Base-by-base conservation (phyloP, 2,329 filamentous ascomycete species). In the Penicillium sp. region DNA sequence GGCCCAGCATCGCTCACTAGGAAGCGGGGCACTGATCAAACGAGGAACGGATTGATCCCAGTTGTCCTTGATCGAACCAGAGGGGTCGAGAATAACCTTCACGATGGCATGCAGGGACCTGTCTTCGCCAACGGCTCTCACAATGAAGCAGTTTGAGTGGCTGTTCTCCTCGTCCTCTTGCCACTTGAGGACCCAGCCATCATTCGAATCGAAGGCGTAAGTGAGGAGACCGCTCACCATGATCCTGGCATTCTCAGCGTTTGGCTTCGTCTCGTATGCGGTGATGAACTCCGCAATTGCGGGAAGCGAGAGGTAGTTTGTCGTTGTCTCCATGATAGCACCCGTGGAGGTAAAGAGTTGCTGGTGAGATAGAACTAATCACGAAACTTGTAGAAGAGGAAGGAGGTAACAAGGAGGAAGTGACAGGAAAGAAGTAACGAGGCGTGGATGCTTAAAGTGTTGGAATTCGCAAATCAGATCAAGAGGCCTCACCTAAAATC, bases 1-100 rank as follows among this genome's bases (percentile, higher is more conserved):
- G 6, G 33, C 54, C 54, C 54, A 57, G 42, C 54, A 57, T 17
- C 54, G 49, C 7, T 48, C 41, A 17, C 19, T 12, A 1, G 39
- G 19, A 6, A 51, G 25, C 7, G 53, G 53, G 15, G 53, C 53
- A 23, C 13, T 15, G 13, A 31, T 9, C 13, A 56, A 25, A 6
- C 19, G 27, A 7, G 47, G 7, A 5, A 53, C n/a, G 0, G 17
- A 12, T 10, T 21, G 19, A 19, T 57, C 49, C 54, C 49, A 57
- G 13, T 17, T 13, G 7, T 39, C 10, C 3, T 15, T 6, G 35
- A 47, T 33, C 12, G 27, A 6, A 7, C n/a, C 42, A 13, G 13
- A 8, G 3, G 12, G 8, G 31, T 52, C 36, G 27, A 29, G 21
- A 13, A 53, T 2, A 9, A 57, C 1, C 29, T 57, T 57, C 49